These are phyloP conservation scores for Samsoniella hepiali DNA, from an alignment of 2,329 filamentous ascomycete species.

Conservation along the genomic window DNA sequence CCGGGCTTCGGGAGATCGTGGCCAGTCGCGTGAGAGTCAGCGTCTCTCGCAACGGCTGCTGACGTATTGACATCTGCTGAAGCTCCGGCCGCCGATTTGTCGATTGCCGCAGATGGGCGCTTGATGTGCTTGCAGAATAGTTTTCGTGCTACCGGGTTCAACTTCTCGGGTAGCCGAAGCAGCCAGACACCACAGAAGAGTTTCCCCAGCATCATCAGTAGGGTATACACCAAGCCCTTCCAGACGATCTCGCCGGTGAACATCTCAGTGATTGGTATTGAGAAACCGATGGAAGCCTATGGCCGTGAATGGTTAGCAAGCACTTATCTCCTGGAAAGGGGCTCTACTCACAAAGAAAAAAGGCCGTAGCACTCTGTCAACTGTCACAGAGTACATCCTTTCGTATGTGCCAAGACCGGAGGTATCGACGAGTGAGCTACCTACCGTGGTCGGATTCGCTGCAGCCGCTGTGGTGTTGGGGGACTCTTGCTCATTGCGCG, in stretches of 20 bases:
- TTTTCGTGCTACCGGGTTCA: background rate
- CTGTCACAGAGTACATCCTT: constrained; percentile 37
- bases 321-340: background rate
- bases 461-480: background rate
- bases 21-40: background rate
- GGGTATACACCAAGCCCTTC: constrained; percentile 68
- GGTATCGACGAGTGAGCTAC: background rate
- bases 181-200: constrained; percentile 59
- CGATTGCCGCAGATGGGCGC: background rate
- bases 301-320: background rate
- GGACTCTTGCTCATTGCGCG: background rate
- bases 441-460: background rate
- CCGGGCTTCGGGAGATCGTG: background rate
- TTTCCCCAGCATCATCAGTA: constrained; percentile 67
- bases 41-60: too few species aligned
- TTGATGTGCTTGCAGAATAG: too few species aligned
- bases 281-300: constrained; percentile 66
- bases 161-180: background rate
- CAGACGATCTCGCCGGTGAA: constrained; percentile 63
- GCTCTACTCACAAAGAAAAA: constrained; percentile 64
- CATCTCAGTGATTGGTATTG: constrained; percentile 70
- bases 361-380: constrained; percentile 58
- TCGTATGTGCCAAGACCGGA: constrained; percentile 32
- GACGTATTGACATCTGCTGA: background rate
- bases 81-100: background rate